phyloP scores from a whole-genome alignment of 306 rosid species.

The Senna siamea region DNA sequence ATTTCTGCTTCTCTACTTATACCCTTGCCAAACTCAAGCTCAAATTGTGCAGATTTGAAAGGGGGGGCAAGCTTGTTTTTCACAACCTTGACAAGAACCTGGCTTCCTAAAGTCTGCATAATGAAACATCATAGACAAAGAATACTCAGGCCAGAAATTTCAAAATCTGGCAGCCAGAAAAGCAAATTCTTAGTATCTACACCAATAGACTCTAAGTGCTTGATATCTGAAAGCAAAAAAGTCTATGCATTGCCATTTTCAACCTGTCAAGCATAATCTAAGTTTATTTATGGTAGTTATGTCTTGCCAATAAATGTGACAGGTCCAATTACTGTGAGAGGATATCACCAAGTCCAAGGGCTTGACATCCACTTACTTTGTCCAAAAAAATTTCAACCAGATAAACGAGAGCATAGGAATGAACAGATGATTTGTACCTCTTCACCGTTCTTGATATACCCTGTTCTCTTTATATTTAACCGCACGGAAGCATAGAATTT shows the following conservation, averaged over 20 bases:
- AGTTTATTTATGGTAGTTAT: neutral
- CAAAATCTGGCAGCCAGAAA: constrained; percentile 72
- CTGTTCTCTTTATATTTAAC: constrained; percentile 71
- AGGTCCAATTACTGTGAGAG: neutral
- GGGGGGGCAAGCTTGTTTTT: constrained; percentile 99
- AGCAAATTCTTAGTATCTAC: constrained; percentile 76
- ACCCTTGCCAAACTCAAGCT: constrained; percentile 94
- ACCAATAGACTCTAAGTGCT: constrained; percentile 72
- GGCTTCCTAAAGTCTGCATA: constrained; percentile 75
- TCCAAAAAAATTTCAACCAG: constrained; percentile 17
- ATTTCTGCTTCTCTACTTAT: constrained; percentile 67
- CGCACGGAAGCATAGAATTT: constrained; percentile 95
- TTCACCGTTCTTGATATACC: constrained; percentile 81
- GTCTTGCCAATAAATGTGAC: neutral
- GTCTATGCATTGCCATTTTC: neutral
- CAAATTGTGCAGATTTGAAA: constrained; percentile 73
- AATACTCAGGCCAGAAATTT: constrained; percentile 8
- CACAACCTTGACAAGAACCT: constrained; percentile 84
- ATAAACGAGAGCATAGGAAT: constrained; percentile 23
- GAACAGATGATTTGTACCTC: constrained; percentile 57
- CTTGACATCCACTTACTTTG: neutral
- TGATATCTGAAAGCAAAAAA: neutral
- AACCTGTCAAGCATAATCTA: neutral
- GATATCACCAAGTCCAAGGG: constrained; percentile 24
- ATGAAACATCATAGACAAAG: constrained; percentile 20